Conservation (phyloP, 148 eudicot genomes). For the Limonium bicolor region DNA sequence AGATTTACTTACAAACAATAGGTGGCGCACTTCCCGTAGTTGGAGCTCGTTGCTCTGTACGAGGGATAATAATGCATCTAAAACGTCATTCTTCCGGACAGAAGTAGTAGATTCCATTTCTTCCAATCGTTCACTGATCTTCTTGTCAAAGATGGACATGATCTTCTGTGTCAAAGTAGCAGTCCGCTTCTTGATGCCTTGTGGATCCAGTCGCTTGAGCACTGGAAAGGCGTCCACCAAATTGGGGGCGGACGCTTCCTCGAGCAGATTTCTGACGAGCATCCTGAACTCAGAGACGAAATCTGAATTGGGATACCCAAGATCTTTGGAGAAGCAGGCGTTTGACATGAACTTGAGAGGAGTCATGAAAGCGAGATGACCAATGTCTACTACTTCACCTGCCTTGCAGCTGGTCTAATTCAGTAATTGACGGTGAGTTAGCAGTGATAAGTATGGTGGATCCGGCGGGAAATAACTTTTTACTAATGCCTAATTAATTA, state of each 20-base stretch:
- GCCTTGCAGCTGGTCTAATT: background rate
- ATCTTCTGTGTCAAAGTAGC: slow-evolving; percentile 11
- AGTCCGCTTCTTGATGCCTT: slow-evolving; percentile 18
- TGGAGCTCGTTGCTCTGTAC: slow-evolving; percentile 6
- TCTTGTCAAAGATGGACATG: slow-evolving; percentile 8
- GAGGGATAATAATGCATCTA: slow-evolving; percentile 20
- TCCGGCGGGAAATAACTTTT: too few relatives aligned
- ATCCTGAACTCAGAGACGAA: slow-evolving; percentile 17
- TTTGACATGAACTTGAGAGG: slow-evolving; percentile 27
- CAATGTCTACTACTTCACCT: slow-evolving; percentile 19
- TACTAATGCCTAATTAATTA: too few relatives aligned
- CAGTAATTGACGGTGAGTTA: too few relatives aligned
- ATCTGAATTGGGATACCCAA: slow-evolving; percentile 19
- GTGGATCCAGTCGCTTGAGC: slow-evolving; percentile 23
- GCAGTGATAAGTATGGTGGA: too few relatives aligned
- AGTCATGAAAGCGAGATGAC: slow-evolving; percentile 28
- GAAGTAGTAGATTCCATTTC: background rate
- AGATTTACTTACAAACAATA: slow-evolving; percentile 13
- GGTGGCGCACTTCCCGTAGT: slow-evolving; percentile 5
- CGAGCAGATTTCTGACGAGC: slow-evolving; percentile 13
- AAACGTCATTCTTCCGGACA: slow-evolving; percentile 10
- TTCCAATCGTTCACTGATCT: slow-evolving; percentile 26
- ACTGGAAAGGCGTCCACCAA: slow-evolving; percentile 34
- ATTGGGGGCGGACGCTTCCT: slow-evolving; percentile 28
- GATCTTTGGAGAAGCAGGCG: slow-evolving; percentile 30